phyloP scores from a whole-genome alignment of 306 rosid species.

The Amphicarpaea edgeworthii region DNA sequence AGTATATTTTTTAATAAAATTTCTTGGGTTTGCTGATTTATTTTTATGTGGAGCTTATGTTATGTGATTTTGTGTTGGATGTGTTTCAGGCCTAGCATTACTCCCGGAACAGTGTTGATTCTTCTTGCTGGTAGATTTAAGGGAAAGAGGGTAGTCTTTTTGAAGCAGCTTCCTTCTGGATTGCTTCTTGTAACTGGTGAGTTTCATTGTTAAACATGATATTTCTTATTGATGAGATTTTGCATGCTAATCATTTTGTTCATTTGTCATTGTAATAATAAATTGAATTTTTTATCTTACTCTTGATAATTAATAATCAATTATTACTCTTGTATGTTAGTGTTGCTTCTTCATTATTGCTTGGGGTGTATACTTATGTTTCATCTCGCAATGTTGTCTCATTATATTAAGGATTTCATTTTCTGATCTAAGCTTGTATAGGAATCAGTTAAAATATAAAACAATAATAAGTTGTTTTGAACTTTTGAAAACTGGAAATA shows the following conservation, averaged over 20 bases:
- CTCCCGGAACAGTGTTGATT: constrained; percentile 72
- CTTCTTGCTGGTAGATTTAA: constrained; percentile 78
- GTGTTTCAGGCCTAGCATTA: constrained; percentile 61
- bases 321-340: background rate
- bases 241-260: background rate
- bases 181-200: constrained; percentile 78
- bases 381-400: background rate
- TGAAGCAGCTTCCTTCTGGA: constrained; percentile 81
- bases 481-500: background rate
- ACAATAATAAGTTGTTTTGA: too few relatives aligned
- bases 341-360: background rate
- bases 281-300: background rate
- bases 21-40: background rate
- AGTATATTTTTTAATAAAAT: background rate
- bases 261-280: background rate
- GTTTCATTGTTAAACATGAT: background rate
- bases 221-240: constrained; percentile 51
- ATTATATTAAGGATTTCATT: background rate
- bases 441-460: too few relatives aligned
- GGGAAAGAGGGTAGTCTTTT: constrained; percentile 76
- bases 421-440: too few relatives aligned
- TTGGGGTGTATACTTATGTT: background rate
- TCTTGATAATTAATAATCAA: too few relatives aligned
- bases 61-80: background rate
- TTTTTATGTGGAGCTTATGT: background rate